Conservation (phyloP, 1,284 basidiomycete species). For the Cryptococcus sp. region DNA sequence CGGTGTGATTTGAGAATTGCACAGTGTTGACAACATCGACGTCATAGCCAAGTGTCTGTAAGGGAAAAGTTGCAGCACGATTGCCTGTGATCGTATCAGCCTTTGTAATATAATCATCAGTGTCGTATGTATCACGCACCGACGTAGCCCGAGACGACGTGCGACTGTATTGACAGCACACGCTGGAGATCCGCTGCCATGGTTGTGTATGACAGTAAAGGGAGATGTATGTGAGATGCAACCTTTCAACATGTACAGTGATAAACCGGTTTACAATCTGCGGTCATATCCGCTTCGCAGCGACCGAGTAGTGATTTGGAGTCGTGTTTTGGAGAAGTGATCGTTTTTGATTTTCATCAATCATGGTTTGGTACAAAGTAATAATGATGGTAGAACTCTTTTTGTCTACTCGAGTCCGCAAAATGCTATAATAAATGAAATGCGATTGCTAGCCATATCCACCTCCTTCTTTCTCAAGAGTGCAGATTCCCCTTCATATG, state of each 20-base stretch:
- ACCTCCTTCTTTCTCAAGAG: not conserved
- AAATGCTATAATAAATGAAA: not conserved
- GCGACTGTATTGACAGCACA: slow-evolving; percentile 74
- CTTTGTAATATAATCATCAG: not conserved
- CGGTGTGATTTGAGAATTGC: slow-evolving; percentile 85
- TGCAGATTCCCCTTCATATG: not conserved
- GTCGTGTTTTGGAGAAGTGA: not conserved
- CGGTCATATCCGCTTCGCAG: too few relatives aligned
- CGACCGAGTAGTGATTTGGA: too few relatives aligned
- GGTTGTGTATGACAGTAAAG: not conserved
- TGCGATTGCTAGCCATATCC: not conserved
- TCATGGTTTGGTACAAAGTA: not conserved
- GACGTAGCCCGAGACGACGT: slow-evolving; percentile 95
- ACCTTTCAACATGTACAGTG: too few relatives aligned
- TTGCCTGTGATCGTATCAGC: slow-evolving; percentile 58
- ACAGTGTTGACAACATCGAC: slow-evolving; percentile 97
- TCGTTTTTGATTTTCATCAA: not conserved
- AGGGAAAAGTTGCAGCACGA: slow-evolving; percentile 84
- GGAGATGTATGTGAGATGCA: not conserved
- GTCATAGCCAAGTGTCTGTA: slow-evolving; percentile 93
- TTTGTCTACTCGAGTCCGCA: not conserved
- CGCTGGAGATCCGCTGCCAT: slow-evolving; percentile 33
- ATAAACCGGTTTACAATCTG: too few relatives aligned
- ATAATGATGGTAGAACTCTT: not conserved
- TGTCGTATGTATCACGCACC: slow-evolving; percentile 57